These are phyloP conservation scores for Botrytis sinoallii DNA, from an alignment of 2,329 filamentous ascomycete genomes.

Conservation along the genomic window DNA sequence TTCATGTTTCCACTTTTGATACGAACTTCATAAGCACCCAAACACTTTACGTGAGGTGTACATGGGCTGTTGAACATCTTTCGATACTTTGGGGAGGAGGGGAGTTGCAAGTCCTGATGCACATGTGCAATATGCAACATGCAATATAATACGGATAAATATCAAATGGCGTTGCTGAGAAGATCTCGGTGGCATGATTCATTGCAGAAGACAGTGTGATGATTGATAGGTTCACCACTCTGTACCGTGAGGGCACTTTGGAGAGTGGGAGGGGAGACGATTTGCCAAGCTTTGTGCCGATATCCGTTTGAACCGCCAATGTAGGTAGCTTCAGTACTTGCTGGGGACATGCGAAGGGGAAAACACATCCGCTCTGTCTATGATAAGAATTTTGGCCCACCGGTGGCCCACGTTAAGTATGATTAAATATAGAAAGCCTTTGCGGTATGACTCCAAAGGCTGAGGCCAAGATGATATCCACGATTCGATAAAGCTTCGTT, in stretches of 20 bases:
- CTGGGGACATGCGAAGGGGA: background rate
- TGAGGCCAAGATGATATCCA: background rate
- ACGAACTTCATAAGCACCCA: background rate
- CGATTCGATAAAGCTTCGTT: background rate
- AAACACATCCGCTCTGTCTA: background rate
- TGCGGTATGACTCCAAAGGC: background rate
- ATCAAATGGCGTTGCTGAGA: background rate
- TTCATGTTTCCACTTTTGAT: slow-evolving; percentile 4
- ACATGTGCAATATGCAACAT: background rate
- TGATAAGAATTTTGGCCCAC: background rate
- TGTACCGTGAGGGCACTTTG: background rate
- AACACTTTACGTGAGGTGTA: background rate
- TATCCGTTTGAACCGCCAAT: background rate
- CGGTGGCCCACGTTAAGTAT: background rate
- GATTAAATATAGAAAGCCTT: background rate
- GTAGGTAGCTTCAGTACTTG: no score
- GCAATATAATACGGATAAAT: background rate
- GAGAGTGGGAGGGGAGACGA: background rate
- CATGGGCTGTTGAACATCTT: background rate
- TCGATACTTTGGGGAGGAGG: background rate
- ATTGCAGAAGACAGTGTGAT: slow-evolving; percentile 5
- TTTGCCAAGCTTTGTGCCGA: slow-evolving; percentile 4
- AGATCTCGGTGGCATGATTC: background rate
- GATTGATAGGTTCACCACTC: background rate
- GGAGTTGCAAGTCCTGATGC: background rate